Evolutionary conservation across 1,139 yeast genomes (phyloP).

Genomic region (Yamadazyma jaroonii): DNA sequence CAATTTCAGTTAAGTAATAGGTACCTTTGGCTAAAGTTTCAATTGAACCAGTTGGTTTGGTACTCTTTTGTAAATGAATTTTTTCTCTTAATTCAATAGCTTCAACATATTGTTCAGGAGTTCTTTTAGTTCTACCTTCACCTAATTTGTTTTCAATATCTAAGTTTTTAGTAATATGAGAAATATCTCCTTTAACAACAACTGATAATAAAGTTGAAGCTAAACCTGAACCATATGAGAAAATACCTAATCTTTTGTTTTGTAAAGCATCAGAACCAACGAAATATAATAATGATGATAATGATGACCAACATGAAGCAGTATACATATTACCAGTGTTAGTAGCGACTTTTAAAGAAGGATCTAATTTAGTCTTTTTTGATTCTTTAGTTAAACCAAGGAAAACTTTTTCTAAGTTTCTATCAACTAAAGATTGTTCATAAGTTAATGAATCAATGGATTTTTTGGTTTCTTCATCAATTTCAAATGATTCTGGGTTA

Average conservation of each 20-base stretch:
- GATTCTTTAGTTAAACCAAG: conserved; percentile 74
- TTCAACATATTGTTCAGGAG: conserved; percentile 80
- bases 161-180: conserved; percentile 61
- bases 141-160: conserved; percentile 67
- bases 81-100: conserved; percentile 86
- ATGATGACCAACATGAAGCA: conserved; percentile 86
- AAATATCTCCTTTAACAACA: conserved; percentile 77
- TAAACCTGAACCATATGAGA: conserved; percentile 97
- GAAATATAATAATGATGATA: conserved; percentile 75
- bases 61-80: conserved; percentile 77
- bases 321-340: conserved; percentile 99
- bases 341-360: conserved; percentile 85
- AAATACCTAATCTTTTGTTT: conserved; percentile 84
- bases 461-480: conserved; percentile 55
- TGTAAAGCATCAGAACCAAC: conserved; percentile 73
- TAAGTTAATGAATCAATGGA: conserved; percentile 59
- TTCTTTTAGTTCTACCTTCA: conserved; percentile 58
- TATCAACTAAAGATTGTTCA: conserved; percentile 78
- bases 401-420: conserved; percentile 79
- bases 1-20: conserved; percentile 80
- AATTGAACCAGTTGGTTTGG: conserved; percentile 74
- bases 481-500: conserved; percentile 60
- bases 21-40: conserved; percentile 73
- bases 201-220: conserved; percentile 88
- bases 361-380: conserved; percentile 68